phyloP scores from a whole-genome alignment of 2,329 filamentous ascomycete species.

The Cladosporium halotolerans region DNA sequence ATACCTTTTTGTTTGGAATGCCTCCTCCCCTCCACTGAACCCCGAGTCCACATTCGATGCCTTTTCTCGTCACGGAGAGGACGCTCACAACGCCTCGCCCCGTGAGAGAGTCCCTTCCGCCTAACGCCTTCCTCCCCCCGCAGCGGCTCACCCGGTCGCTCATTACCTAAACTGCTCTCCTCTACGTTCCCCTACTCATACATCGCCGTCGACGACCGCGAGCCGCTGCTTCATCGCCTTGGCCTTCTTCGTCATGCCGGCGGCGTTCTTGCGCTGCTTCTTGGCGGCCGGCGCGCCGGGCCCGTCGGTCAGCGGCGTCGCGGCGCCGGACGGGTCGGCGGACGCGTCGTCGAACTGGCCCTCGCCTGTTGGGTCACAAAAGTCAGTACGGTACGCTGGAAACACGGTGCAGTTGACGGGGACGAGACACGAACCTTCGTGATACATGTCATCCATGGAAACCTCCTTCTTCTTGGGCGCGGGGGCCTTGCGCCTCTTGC shows the following conservation, averaged over 20 bases:
- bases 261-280: conserved; percentile 49
- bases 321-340: conserved; percentile 76
- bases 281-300: conserved; percentile 33
- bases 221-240: conserved; percentile 46
- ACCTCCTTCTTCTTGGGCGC: conserved; percentile 56
- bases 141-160: no score
- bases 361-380: conserved; percentile 62
- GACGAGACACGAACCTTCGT: conserved; percentile 70
- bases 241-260: conserved; percentile 44
- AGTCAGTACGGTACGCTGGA: conserved; percentile 30
- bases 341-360: conserved; percentile 93
- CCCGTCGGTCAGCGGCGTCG: conserved; percentile 59
- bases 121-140: no score
- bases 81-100: no score
- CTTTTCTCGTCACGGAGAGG: no score
- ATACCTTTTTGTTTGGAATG: no score
- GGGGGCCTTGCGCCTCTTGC: conserved; percentile 43
- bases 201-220: conserved; percentile 42
- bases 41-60: no score
- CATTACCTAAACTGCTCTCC: not conserved
- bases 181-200: conserved; percentile 9
- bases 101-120: no score
- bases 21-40: no score
- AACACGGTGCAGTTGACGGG: not conserved
- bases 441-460: conserved; percentile 92